Conservation (phyloP, 2,329 filamentous ascomycete genomes). For the Rhinocladiella mackenziei region DNA sequence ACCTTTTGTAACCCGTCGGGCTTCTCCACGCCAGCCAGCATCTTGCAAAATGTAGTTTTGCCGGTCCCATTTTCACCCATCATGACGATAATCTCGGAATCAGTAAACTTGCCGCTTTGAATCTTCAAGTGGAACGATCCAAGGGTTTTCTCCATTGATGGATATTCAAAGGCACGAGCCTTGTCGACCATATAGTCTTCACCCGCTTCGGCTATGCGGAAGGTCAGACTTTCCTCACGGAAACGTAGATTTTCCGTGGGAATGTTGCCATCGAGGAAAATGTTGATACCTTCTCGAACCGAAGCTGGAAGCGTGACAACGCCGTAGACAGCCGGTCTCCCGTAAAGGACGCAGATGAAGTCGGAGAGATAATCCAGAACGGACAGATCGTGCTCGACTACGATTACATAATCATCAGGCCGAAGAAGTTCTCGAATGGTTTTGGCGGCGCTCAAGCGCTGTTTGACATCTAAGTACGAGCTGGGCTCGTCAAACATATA, state of each 20-base stretch:
- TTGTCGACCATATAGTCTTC: conserved; percentile 87
- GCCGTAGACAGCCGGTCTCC: conserved; percentile 91
- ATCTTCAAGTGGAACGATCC: conserved; percentile 82
- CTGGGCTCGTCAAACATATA: conserved; percentile 99
- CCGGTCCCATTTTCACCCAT: conserved; percentile 99
- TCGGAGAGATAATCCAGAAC: conserved; percentile 98
- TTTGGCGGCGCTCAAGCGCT: conserved; percentile 85
- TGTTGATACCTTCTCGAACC: conserved; percentile 98
- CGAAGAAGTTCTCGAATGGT: conserved; percentile 88
- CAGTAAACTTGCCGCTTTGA: conserved; percentile 82
- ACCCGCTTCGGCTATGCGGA: conserved; percentile 83
- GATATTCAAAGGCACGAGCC: conserved; percentile 80
- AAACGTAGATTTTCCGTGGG: conserved; percentile 98
- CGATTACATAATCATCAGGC: conserved; percentile 91
- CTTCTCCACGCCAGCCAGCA: conserved; percentile 89
- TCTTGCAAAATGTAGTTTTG: conserved; percentile 97
- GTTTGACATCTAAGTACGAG: conserved; percentile 98
- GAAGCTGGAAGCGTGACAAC: conserved; percentile 94
- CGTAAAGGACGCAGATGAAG: conserved; percentile 96
- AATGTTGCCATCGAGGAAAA: conserved; percentile 97
- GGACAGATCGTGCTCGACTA: conserved; percentile 98
- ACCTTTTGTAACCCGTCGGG: conserved; percentile 75
- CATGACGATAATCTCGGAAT: conserved; percentile 98
- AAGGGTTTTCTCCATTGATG: conserved; percentile 86
- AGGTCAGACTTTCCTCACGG: conserved; percentile 93